Evolutionary conservation across 2,329 filamentous ascomycete genomes (phyloP).

Genomic region (Neurospora sp.): DNA sequence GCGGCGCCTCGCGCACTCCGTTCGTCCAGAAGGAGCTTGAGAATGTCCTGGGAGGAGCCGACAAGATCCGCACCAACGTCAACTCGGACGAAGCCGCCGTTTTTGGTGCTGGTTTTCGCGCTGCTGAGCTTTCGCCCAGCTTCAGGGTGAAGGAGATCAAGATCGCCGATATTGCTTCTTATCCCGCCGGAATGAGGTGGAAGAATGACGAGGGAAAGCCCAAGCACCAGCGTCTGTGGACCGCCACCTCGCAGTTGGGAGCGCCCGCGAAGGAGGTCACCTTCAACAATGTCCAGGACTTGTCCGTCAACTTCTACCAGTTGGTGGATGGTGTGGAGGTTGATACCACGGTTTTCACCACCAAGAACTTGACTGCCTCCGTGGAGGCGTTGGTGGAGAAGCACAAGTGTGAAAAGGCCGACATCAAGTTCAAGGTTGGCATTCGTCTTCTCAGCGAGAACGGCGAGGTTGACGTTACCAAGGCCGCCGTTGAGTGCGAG

Average conservation of each 20-base stretch:
- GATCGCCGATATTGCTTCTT: conserved; percentile 65
- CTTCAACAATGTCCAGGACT: conserved; percentile 74
- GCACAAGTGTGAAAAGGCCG: conserved; percentile 64
- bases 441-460: conserved; percentile 63
- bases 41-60: conserved; percentile 56
- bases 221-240: conserved; percentile 75
- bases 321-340: conserved; percentile 40
- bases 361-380: conserved; percentile 77
- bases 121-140: conserved; percentile 81
- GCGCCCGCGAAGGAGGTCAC: conserved; percentile 72
- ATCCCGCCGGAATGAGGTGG: conserved; percentile 69
- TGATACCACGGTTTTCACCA: conserved; percentile 59
- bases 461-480: conserved; percentile 70
- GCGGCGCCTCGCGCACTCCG: conserved; percentile 80
- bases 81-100: conserved; percentile 96
- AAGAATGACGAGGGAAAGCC: conserved; percentile 57
- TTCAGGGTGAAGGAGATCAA: conserved; percentile 98
- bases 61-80: conserved; percentile 85
- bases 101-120: conserved; percentile 91
- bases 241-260: conserved; percentile 64
- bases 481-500: conserved; percentile 77
- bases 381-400: conserved; percentile 70
- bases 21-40: conserved; percentile 90
- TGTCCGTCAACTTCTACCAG: conserved; percentile 72
- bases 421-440: conserved; percentile 71